Base-by-base conservation (phyloP, 331 rosid species). In the Spiraea crenata region DNA sequence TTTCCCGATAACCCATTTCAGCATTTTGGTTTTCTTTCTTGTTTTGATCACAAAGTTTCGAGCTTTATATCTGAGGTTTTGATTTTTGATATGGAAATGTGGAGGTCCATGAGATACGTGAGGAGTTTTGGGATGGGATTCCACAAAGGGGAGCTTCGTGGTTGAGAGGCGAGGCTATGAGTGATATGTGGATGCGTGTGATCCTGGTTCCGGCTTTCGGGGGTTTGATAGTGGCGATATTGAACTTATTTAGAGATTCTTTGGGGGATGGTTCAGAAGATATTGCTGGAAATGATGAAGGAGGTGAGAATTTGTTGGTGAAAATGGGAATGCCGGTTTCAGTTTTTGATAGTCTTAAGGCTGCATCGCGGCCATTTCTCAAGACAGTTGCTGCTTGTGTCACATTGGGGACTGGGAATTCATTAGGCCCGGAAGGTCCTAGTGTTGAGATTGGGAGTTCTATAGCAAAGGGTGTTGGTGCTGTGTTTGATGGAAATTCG, bases 391-490 rank as follows among this genome's bases (percentile, higher is more conserved):
- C 95, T 47, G 95, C 97, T 75, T 87, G 89, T 58, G 79, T 85
- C 50, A 93, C 98, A 46, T 80, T 90, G 52, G 98, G 98, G 42
- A 89, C 97, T 0, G 97, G 97, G n/a, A 90, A 89, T 77, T 93
- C 97, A 34, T 76, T 90, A 70, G 98, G 98, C 9, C 98, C 97
- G 0, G 96, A 93, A 76, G 98, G 98, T 72, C 98, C 98, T 25
- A 85, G 96, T 41, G 97, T 93, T 16, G 93, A 93, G 40, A 93
- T 93, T 56, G 97, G 99, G 12, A 72, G 90, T 54, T 93, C 97
- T 66, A 75, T 91, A 51, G 99, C 95, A 67, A 93, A 80, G 80
- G 97, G 87, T 42, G 68, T 86, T 11, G 77, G 77, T 73, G 67
- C 85, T 78, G 61, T 88, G 75, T 69, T 82, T 52, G 79, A 84